Evolutionary conservation across 2,329 filamentous ascomycete species (phyloP), one percentile per base, ranked within the genome.

Genomic region (Phialophora chinensis): DNA sequence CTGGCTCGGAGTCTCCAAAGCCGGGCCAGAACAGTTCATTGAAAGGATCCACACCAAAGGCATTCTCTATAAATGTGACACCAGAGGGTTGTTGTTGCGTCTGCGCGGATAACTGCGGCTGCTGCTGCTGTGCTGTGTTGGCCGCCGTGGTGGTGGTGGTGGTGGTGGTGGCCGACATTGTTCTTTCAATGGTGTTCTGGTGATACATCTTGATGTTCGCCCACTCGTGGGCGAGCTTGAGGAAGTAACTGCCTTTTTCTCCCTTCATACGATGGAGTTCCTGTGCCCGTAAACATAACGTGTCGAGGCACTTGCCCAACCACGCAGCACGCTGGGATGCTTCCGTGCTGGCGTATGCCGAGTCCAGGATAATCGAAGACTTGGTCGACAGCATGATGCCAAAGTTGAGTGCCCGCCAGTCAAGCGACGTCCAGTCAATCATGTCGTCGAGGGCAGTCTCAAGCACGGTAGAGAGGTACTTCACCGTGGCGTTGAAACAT

Each of bases 231-330:
- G 62, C 59, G 10, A 68, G 12, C 10, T 63, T 63, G 6, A 60
- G 53, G n/a, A 68, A 60, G 44, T 59, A 65, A 29, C 63, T 63
- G 55, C 60, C 60, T 38, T 49, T 23, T 14, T 60, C 59, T 17
- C 23, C 23, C 8, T 42, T 55, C 60, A 63, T 44, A 12, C 54
- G 54, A 44, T 65, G 54, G 5, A 68, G 54, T 50, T 65, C 66
- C 31, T 60, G 59, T 5, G 55, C 49, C n/a, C 59, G 53, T 11
- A 58, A n/a, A n/a, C 62, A 65, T 12, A 68, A 55, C 10, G 62
- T 68, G 44, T 68, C 66, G 10, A 68, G 66, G 55, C 62, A 65
- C 27, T 68, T 68, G 29, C 33, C 56, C 33, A 68, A 29, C 66
- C 66, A 68, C 14, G 59, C 52, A 23, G 66, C 66, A 31, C 66